Conservation (phyloP, 2,329 filamentous ascomycete genomes). For the Bipolaris gigantea region DNA sequence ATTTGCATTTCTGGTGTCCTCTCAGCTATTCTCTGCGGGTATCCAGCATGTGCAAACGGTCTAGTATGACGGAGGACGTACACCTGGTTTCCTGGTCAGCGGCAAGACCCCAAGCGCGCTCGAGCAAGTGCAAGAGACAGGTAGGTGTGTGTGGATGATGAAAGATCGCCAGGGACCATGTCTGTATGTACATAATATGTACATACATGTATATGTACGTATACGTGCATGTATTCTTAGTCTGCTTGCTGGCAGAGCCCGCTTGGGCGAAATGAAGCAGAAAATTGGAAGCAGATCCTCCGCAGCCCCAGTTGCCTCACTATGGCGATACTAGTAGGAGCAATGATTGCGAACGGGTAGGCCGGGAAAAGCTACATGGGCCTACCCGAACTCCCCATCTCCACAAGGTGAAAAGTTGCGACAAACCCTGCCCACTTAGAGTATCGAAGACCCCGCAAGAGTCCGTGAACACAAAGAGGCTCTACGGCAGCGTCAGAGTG, state of each 20-base stretch:
- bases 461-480: conserved; percentile 5
- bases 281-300: conserved; percentile 13
- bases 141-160: conserved; percentile 7
- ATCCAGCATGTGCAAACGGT: not conserved
- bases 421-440: not conserved
- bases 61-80: not conserved
- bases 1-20: conserved; percentile 2
- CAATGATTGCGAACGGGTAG: not conserved
- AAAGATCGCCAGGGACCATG: conserved; percentile 13
- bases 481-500: conserved; percentile 7
- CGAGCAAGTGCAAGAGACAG: conserved; percentile 7
- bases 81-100: not conserved
- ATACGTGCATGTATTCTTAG: not conserved
- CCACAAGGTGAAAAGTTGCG: not conserved
- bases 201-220: not conserved
- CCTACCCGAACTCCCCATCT: not conserved
- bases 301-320: conserved; percentile 24
- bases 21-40: not conserved
- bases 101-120: conserved; percentile 3
- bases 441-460: conserved; percentile 3
- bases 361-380: not conserved
- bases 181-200: not conserved
- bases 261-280: not conserved
- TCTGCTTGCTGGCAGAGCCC: not conserved
- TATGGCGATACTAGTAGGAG: not conserved